These are phyloP conservation scores for Naganishia albida DNA, from an alignment of 1,284 basidiomycete genomes.

Conservation along the genomic window DNA sequence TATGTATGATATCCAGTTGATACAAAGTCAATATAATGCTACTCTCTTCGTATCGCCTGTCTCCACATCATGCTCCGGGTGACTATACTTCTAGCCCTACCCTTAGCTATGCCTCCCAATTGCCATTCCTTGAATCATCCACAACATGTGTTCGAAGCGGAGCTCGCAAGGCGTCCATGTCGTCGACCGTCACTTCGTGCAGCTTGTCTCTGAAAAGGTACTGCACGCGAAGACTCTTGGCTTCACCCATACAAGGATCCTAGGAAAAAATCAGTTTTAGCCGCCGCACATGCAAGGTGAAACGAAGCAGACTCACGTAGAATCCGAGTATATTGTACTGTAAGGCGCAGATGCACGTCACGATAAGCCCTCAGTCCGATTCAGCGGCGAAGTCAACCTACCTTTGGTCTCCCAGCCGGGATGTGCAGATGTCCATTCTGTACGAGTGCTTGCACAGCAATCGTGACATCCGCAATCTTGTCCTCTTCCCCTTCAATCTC, in stretches of 20 bases:
- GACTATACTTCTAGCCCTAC: too few species aligned
- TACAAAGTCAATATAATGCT: too few species aligned
- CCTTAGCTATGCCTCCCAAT: constrained; percentile 30
- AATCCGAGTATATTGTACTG: constrained; percentile 51
- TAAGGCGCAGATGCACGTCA: background rate
- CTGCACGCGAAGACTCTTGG: constrained; percentile 63
- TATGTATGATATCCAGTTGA: background rate
- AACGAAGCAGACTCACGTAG: constrained; percentile 40
- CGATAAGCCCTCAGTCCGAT: too few species aligned
- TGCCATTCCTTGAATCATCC: constrained; percentile 18
- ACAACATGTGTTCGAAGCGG: constrained; percentile 66
- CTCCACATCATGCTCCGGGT: too few species aligned
- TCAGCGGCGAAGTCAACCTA: constrained; percentile 34
- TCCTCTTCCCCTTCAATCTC: constrained; percentile 58
- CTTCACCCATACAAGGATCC: constrained; percentile 54
- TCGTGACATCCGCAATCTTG: constrained; percentile 68
- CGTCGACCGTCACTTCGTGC: constrained; percentile 76
- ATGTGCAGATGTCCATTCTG: constrained; percentile 75
- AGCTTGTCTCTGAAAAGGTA: constrained; percentile 73
- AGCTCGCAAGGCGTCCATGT: constrained; percentile 68
- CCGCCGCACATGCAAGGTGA: background rate
- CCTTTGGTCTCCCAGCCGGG: constrained; percentile 66
- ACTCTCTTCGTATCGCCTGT: background rate
- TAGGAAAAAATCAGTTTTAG: constrained; percentile 21
- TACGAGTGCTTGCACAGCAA: constrained; percentile 79